Base-by-base conservation (phyloP, 2,329 filamentous ascomycete genomes). In the Stachybotrys chartarum region DNA sequence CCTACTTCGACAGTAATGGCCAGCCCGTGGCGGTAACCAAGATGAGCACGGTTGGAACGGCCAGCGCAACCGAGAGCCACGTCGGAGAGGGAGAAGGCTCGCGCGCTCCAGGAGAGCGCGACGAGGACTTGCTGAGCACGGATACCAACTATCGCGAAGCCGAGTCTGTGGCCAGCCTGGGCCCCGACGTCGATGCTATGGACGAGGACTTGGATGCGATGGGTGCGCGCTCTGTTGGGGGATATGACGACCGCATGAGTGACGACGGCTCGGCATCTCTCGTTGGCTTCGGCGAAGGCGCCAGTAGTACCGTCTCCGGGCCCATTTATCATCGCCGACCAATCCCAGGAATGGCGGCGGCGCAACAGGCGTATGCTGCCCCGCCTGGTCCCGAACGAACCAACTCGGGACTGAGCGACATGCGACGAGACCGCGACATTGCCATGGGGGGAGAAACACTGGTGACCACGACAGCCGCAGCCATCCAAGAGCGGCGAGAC, bases 221-320 rank as follows among this genome's bases (percentile, higher is more conserved):
- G 55, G 70, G 73, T 3, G 74, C 68, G 39, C 75, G 74, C 16
- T 82, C 78, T 44, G 72, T 77, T 3, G 75, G 75, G 18, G 79
- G 75, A 5, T 81, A 75, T 56, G 80, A 83, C 57, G 88, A 90
- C 61, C 89, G 88, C 57, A 87, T 94, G 80, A 93, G 89, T 63
- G 91, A 96, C 63, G 91, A 96, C 64, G 88, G 86, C 7, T 86
- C 85, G 53, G 90, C 87, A 3, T 93, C 88, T 59, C 78, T 97
- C 6, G 93, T 97, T 10, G 93, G 88, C 0, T 97, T 97, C 63
- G 93, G 93, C 52, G 92, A 97, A 70, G 93, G 92, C 39, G 92
- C 93, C 10, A 90, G 87, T 62, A 91, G 88, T 69, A 91, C 91
- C 6, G 86, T 92, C 56, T 90, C 86, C 57, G 91, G 91, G 0